Conservation (phyloP, 2,329 filamentous ascomycete species). For the Colletotrichum tamarilloi region DNA sequence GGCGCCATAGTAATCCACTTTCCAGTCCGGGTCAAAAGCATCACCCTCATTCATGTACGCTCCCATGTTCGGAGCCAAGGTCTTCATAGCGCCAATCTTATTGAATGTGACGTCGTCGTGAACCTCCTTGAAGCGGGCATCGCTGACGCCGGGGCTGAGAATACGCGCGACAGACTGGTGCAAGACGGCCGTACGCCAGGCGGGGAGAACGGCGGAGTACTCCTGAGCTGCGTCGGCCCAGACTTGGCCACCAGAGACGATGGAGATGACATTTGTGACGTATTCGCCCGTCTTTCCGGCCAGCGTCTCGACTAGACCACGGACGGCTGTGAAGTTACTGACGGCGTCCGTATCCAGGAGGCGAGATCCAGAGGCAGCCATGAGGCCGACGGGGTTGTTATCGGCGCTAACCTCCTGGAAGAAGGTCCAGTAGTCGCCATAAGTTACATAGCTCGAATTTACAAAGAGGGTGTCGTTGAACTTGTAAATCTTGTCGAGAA, state of each 20-base stretch:
- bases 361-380: constrained; percentile 42
- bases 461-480: constrained; percentile 40
- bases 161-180: constrained; percentile 3
- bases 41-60: constrained; percentile 57
- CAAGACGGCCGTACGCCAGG: constrained; percentile 1
- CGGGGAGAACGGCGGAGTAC: constrained; percentile 40
- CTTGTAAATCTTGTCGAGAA: constrained; percentile 33
- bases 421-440: constrained; percentile 45
- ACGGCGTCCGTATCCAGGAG: constrained; percentile 41
- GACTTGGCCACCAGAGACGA: constrained; percentile 45
- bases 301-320: constrained; percentile 40
- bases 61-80: constrained; percentile 51
- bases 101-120: constrained; percentile 43
- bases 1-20: constrained; percentile 47
- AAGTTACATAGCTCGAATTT: constrained; percentile 38
- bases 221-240: constrained; percentile 41
- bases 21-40: constrained; percentile 45
- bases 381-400: constrained; percentile 39
- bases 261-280: constrained; percentile 40
- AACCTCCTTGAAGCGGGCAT: constrained; percentile 35
- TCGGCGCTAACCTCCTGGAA: constrained; percentile 41
- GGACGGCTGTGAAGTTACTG: constrained; percentile 34
- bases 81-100: constrained; percentile 45
- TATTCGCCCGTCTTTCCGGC: constrained; percentile 40
- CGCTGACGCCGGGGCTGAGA: constrained; percentile 37